These are phyloP conservation scores for Cylindricascospora bacillispora DNA, from an alignment of 1,139 yeast species.

Conservation along the genomic window DNA sequence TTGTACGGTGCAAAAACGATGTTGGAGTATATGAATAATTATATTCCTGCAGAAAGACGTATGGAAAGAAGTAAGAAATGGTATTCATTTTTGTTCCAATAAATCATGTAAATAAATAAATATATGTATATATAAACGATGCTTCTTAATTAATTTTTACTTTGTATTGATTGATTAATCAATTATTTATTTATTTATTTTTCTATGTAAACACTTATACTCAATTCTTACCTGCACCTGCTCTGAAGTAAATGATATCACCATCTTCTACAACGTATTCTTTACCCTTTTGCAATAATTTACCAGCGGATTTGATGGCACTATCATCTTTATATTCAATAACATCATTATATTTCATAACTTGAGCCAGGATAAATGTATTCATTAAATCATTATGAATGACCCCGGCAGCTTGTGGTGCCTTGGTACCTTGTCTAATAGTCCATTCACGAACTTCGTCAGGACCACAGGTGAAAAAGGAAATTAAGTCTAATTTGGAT, in stretches of 20 bases:
- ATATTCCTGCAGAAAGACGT: constrained; percentile 54
- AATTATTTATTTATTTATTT: constrained; percentile 2
- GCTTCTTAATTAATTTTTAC: not conserved
- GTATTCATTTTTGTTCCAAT: constrained; percentile 41
- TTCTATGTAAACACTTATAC: constrained; percentile 2
- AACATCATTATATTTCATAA: constrained; percentile 75
- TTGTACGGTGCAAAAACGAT: constrained; percentile 70
- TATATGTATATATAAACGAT: not conserved
- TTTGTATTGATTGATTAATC: not conserved
- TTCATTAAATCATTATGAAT: constrained; percentile 71
- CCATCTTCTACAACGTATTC: constrained; percentile 90
- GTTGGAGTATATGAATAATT: constrained; percentile 62
- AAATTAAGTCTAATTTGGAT: constrained; percentile 68
- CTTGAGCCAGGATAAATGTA: constrained; percentile 69
- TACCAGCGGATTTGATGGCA: constrained; percentile 87
- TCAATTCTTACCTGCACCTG: constrained; percentile 87
- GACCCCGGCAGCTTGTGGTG: constrained; percentile 84
- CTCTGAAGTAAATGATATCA: constrained; percentile 86
- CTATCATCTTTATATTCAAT: constrained; percentile 75
- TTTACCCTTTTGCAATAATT: constrained; percentile 88
- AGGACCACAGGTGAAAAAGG: constrained; percentile 78
- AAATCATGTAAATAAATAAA: constrained; percentile 2
- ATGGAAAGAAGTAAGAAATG: constrained; percentile 43
- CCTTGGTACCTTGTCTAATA: constrained; percentile 70
- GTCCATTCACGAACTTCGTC: constrained; percentile 88